Percentiles rank a stretch among this genome's conserved stretches.
Conservation (phyloP, 352 stramenopile species). For the Blastocystis sp. region DNA sequence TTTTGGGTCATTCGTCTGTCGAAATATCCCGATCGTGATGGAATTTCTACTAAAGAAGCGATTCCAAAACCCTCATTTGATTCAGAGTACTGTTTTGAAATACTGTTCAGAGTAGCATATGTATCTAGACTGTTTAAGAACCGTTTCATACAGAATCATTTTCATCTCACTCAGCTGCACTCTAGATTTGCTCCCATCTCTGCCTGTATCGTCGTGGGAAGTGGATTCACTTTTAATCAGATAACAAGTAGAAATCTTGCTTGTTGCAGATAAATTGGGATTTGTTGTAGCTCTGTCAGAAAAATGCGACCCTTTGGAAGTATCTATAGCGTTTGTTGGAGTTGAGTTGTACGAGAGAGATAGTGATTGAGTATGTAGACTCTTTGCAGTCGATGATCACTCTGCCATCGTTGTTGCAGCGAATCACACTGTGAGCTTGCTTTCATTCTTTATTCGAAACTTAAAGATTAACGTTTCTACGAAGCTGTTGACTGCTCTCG, state of each 20-base stretch:
- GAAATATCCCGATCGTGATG: too few species aligned
- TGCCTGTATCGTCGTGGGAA: not conserved
- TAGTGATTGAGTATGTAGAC: not conserved
- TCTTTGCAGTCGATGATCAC: not conserved
- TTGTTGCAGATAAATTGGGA: constrained; percentile 35
- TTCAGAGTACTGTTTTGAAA: too few species aligned
- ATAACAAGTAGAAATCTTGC: not conserved
- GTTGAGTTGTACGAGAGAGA: not conserved
- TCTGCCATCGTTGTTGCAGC: not conserved
- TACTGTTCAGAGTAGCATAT: too few species aligned
- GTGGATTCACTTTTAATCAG: not conserved
- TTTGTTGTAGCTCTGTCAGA: not conserved
- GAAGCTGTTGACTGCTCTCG: not conserved
- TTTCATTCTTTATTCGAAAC: not conserved
- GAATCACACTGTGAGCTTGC: not conserved
- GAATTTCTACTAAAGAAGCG: too few species aligned
- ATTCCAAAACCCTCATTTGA: too few species aligned
- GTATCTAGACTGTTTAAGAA: too few species aligned
- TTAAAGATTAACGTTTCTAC: not conserved
- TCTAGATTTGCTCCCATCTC: not conserved
- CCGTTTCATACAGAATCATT: not conserved
- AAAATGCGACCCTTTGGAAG: not conserved
- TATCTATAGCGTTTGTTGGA: not conserved
- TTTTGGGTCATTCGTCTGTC: too few species aligned
- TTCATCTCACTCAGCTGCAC: not conserved